Conservation (phyloP, 768 basidiomycete species). For the Lyophyllum semitale region DNA sequence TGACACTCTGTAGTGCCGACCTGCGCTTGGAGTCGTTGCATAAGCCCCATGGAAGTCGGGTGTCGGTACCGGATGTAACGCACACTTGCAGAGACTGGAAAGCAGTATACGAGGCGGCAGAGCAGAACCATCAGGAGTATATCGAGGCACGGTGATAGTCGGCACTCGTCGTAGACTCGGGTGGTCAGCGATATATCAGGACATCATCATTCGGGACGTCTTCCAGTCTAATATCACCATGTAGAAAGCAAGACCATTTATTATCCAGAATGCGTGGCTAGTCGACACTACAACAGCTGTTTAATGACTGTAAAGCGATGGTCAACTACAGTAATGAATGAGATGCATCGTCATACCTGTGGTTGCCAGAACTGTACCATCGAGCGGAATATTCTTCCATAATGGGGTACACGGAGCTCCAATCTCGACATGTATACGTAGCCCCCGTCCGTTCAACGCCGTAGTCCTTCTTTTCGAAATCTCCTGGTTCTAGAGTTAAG, state of each 20-base stretch:
- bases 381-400: slow-evolving; percentile 17
- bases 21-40: slow-evolving; percentile 21
- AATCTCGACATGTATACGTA: slow-evolving; percentile 32
- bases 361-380: slow-evolving; percentile 9
- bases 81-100: slow-evolving; percentile 19
- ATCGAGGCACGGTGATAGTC: slow-evolving; percentile 7
- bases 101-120: slow-evolving; percentile 13
- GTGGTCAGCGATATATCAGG: no score
- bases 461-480: slow-evolving; percentile 25
- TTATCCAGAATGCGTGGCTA: no score
- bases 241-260: no score
- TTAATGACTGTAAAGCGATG: no score
- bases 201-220: no score
- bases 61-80: slow-evolving; percentile 15
- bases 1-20: slow-evolving; percentile 17
- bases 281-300: no score
- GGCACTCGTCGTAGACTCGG: neutral
- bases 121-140: no score
- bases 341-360: neutral
- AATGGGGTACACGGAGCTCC: slow-evolving; percentile 22
- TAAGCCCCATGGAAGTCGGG: slow-evolving; percentile 2
- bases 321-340: no score
- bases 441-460: slow-evolving; percentile 22
- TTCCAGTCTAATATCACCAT: no score
- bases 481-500: slow-evolving; percentile 37